Percentiles rank a stretch among this genome's conserved stretches.
Conservation (phyloP, 1,284 basidiomycete species). For the Melampsora larici-populina region DNA sequence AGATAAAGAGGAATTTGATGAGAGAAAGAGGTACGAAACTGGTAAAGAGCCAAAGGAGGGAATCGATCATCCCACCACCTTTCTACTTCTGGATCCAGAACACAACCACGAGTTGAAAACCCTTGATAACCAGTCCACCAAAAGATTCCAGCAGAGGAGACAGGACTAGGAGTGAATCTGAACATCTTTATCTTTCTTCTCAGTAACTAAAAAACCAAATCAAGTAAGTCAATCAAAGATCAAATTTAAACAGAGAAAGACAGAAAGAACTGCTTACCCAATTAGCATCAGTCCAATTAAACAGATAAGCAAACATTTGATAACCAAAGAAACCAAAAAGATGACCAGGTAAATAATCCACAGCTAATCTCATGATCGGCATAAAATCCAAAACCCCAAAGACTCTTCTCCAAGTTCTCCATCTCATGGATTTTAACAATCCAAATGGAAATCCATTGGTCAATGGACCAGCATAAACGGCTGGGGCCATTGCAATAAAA, state of each 20-base stretch:
- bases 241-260: background rate
- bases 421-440: constrained; percentile 59
- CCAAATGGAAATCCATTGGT: constrained; percentile 63
- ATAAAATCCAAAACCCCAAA: constrained; percentile 65
- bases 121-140: constrained; percentile 64
- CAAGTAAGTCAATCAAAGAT: constrained; percentile 26
- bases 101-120: constrained; percentile 62
- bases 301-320: constrained; percentile 65
- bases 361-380: constrained; percentile 62
- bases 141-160: constrained; percentile 54
- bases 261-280: constrained; percentile 56
- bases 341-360: constrained; percentile 56
- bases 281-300: constrained; percentile 64
- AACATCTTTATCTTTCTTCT: constrained; percentile 65
- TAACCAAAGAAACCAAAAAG: constrained; percentile 55
- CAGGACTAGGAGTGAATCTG: constrained; percentile 64
- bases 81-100: constrained; percentile 59
- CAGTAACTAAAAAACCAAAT: constrained; percentile 53
- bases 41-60: constrained; percentile 62
- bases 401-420: constrained; percentile 61
- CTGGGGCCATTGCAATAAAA: constrained; percentile 64
- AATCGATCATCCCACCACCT: constrained; percentile 62
- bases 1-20: background rate
- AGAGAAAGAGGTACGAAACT: constrained; percentile 48
- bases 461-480: constrained; percentile 63